phyloP scores from a whole-genome alignment of 805 yeast genomes.

The Kodamaea laetipori region DNA sequence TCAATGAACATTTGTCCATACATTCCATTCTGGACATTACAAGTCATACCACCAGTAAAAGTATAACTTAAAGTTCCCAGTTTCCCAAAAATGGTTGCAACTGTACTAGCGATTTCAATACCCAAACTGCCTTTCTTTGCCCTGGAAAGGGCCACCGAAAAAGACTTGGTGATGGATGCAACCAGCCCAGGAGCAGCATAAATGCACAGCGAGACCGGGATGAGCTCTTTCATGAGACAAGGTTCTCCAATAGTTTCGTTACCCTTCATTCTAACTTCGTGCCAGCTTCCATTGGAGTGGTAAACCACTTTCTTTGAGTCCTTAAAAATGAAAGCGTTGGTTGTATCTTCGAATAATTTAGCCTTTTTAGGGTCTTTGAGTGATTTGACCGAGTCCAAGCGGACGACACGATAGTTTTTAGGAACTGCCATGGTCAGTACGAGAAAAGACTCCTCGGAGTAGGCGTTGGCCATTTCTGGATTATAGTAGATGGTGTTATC shows the following conservation, averaged over 20 bases:
- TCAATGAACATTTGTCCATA: slow-evolving; percentile 15
- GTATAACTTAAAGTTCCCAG: slow-evolving; percentile 1
- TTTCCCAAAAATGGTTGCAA: background rate
- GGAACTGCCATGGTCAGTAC: background rate
- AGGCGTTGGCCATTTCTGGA: background rate
- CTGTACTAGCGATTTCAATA: background rate
- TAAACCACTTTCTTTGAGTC: slow-evolving; percentile 5
- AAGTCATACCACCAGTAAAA: slow-evolving; percentile 5
- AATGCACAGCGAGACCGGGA: slow-evolving; percentile 16
- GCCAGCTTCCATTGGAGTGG: slow-evolving; percentile 5
- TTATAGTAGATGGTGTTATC: background rate
- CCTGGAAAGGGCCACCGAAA: background rate
- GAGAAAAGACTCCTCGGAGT: background rate
- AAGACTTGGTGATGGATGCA: slow-evolving; percentile 6
- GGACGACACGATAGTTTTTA: background rate
- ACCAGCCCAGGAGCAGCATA: slow-evolving; percentile 4
- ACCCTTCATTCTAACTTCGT: slow-evolving; percentile 3
- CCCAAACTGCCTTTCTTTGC: background rate
- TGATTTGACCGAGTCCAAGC: slow-evolving; percentile 3
- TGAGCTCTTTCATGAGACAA: background rate
- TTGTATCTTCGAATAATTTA: slow-evolving; percentile 4
- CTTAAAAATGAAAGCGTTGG: slow-evolving; percentile 7
- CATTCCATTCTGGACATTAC: slow-evolving; percentile 4
- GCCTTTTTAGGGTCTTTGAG: slow-evolving; percentile 2
- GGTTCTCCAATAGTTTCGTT: background rate